A percentile compares a stretch with the other conserved stretches of the same genome.
Evolutionary conservation across 495 filamentous ascomycete species (phyloP).

Genomic region (Penicillium samsonianum): DNA sequence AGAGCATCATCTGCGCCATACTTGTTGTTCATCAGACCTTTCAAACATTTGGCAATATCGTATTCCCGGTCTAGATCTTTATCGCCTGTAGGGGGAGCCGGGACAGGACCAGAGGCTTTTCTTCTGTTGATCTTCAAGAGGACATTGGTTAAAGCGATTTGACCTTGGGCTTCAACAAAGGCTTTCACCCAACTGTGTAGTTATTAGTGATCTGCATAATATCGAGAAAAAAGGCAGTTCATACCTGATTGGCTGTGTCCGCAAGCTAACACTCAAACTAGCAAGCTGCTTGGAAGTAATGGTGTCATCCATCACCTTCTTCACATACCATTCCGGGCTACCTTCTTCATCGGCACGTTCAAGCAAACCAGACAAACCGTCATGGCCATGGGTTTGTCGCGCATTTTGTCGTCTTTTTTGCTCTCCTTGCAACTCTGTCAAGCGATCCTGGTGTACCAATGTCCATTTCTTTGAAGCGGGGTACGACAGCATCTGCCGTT

Average conservation of each 20-base stretch:
- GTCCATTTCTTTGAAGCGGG: constrained; percentile 96
- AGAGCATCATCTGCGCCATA: constrained; percentile 98
- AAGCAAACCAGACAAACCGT: constrained; percentile 65
- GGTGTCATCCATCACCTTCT: constrained; percentile 92
- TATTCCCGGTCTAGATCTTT: constrained; percentile 94
- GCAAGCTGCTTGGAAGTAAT: constrained; percentile 89
- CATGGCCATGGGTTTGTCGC: constrained; percentile 59
- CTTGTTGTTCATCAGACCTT: constrained; percentile 98
- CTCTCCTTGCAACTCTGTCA: constrained; percentile 91
- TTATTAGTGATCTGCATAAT: constrained; percentile 7
- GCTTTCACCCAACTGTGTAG: constrained; percentile 78
- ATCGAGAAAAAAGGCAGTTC: constrained; percentile 12
- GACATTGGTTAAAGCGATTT: constrained; percentile 93
- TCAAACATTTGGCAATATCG: constrained; percentile 96
- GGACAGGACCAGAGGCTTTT: constrained; percentile 71
- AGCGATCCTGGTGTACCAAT: constrained; percentile 88
- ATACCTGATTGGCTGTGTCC: constrained; percentile 90
- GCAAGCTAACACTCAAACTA: constrained; percentile 87
- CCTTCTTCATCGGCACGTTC: constrained; percentile 87
- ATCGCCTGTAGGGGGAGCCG: constrained; percentile 65
- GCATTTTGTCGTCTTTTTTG: constrained; percentile 80
- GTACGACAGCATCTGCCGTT: constrained; percentile 93
- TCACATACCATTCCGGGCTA: constrained; percentile 97
- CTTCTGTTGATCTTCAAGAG: constrained; percentile 88
- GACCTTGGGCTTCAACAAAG: constrained; percentile 96